Percentiles rank a stretch among this genome's conserved stretches.
Evolutionary conservation across 2,329 filamentous ascomycete species (phyloP).

Genomic region (Trichoderma guizhouense): DNA sequence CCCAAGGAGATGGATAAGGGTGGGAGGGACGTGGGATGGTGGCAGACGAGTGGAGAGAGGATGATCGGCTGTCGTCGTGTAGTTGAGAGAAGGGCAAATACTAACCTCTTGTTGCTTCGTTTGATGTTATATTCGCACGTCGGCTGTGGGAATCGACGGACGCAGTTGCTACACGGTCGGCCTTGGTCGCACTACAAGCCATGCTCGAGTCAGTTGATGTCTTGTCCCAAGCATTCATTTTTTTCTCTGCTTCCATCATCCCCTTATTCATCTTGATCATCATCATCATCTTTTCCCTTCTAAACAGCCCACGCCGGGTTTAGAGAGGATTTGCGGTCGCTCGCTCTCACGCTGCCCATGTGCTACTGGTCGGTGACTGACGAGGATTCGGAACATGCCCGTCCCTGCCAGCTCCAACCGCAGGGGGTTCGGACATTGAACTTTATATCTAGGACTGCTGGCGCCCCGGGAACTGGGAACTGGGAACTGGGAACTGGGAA

Average conservation of each 20-base stretch:
- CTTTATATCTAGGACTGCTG: conserved; percentile 9
- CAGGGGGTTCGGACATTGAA: conserved; percentile 18
- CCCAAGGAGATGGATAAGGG: neutral
- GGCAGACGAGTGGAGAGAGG: neutral
- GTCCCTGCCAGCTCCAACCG: conserved; percentile 1
- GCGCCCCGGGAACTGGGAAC: neutral
- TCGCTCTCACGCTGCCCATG: neutral
- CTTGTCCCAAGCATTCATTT: neutral
- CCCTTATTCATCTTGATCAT: neutral
- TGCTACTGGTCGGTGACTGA: neutral
- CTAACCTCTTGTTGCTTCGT: conserved; percentile 17
- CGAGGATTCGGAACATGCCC: conserved; percentile 5
- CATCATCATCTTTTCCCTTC: neutral
- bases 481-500: neutral
- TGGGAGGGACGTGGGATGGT: neutral
- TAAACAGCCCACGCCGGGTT: neutral
- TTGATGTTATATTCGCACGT: conserved; percentile 43
- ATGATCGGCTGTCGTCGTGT: neutral
- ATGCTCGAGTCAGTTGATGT: conserved; percentile 11
- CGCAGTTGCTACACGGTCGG: conserved; percentile 53
- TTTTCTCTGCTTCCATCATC: neutral
- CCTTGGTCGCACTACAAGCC: conserved; percentile 49
- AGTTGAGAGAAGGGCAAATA: neutral
- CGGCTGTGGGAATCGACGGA: conserved; percentile 50
- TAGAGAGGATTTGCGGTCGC: neutral